A percentile compares a stretch with the other conserved stretches of the same genome.
Evolutionary conservation across 2,329 filamentous ascomycete species (phyloP).

Genomic region (Endocalyx cinctus): DNA sequence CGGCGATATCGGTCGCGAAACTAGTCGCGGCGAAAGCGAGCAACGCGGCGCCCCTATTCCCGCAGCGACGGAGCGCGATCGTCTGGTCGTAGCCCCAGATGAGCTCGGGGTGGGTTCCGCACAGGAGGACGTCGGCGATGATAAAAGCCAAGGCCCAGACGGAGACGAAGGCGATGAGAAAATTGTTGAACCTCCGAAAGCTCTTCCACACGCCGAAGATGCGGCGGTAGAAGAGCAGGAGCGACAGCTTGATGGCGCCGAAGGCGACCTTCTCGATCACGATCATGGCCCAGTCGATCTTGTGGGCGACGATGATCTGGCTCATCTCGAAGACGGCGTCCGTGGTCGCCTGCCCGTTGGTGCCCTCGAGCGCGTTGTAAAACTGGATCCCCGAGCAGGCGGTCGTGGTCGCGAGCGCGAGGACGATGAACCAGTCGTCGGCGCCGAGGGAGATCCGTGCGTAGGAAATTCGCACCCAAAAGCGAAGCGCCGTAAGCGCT

Average conservation of each 20-base stretch:
- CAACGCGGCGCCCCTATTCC: constrained; percentile 5
- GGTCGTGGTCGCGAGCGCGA: constrained; percentile 2
- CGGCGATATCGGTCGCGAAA: constrained; percentile 6
- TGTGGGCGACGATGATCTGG: constrained; percentile 2
- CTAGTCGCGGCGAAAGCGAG: constrained; percentile 7
- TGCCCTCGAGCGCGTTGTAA: constrained; percentile 6
- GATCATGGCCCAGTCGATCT: constrained; percentile 8
- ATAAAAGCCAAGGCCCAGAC: constrained; percentile 3
- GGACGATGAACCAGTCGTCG: constrained; percentile 6
- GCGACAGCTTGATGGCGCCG: constrained; percentile 9
- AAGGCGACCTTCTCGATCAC: constrained; percentile 6
- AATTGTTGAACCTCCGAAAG: constrained; percentile 5
- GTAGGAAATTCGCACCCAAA: constrained; percentile 8
- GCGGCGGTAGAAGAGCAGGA: constrained; percentile 10
- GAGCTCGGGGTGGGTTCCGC: constrained; percentile 8
- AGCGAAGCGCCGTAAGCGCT: constrained; percentile 4
- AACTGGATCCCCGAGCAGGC: constrained; percentile 4
- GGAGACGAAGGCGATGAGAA: constrained; percentile 2
- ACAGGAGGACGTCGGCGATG: constrained; percentile 5
- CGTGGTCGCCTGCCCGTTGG: constrained; percentile 5
- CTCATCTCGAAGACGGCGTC: constrained; percentile 3
- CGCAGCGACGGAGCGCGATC: constrained; percentile 3
- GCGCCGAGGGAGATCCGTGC: constrained; percentile 1
- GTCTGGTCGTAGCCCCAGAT: constrained; percentile 8
- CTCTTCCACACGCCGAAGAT: constrained; percentile 6